Evolutionary conservation across 805 yeast genomes (phyloP).

Genomic region (Myxozyma melibiosi): DNA sequence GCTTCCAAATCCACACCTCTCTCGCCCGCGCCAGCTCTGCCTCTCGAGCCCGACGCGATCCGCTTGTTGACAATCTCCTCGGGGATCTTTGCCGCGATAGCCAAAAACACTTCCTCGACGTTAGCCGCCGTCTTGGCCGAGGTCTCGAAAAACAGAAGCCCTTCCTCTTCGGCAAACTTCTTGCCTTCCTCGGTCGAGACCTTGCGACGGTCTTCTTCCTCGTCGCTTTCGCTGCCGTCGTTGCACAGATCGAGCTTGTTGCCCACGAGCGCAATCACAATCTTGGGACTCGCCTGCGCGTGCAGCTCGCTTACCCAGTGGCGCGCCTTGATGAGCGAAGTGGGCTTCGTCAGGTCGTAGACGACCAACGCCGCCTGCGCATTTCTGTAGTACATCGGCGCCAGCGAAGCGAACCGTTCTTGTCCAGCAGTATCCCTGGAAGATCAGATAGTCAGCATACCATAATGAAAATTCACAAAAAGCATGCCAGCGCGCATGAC

Average conservation of each 20-base stretch:
- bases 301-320: slow-evolving; percentile 97
- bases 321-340: slow-evolving; percentile 91
- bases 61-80: slow-evolving; percentile 40
- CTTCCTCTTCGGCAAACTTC: slow-evolving; percentile 87
- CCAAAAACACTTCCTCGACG: slow-evolving; percentile 88
- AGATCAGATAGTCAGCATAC: not conserved
- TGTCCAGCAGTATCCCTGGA: slow-evolving; percentile 91
- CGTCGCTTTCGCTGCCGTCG: slow-evolving; percentile 49
- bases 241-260: slow-evolving; percentile 74
- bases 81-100: slow-evolving; percentile 89
- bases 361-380: slow-evolving; percentile 97
- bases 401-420: slow-evolving; percentile 92
- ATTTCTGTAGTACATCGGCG: slow-evolving; percentile 96
- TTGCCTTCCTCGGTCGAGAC: slow-evolving; percentile 86
- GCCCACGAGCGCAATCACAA: slow-evolving; percentile 90
- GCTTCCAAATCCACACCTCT: slow-evolving; percentile 32
- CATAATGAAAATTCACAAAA: not conserved
- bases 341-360: slow-evolving; percentile 92
- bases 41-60: slow-evolving; percentile 25
- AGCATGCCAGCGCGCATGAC: slow-evolving; percentile 17
- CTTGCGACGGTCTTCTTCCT: slow-evolving; percentile 51
- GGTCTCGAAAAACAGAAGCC: slow-evolving; percentile 86
- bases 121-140: slow-evolving; percentile 89
- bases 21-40: slow-evolving; percentile 31
- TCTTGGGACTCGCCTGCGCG: slow-evolving; percentile 91